phyloP scores from a whole-genome alignment of 2,329 filamentous ascomycete genomes.

The Ophiognomonia clavigignenti-juglandacearum region DNA sequence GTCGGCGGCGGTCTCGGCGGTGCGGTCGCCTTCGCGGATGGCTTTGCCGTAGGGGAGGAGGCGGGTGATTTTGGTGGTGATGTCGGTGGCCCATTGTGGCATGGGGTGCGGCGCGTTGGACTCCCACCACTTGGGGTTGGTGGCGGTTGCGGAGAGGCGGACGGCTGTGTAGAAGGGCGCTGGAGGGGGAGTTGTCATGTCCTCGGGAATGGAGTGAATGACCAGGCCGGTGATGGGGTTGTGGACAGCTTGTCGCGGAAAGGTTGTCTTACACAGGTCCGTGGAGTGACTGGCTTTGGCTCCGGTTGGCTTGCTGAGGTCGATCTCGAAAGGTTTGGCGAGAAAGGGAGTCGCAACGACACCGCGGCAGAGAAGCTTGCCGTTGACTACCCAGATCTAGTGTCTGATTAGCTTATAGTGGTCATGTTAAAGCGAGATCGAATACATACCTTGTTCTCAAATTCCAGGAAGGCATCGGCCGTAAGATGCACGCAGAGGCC shows the following conservation, averaged over 20 bases:
- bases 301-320: slow-evolving; percentile 25
- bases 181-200: slow-evolving; percentile 23
- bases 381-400: slow-evolving; percentile 38
- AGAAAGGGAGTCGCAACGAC: slow-evolving; percentile 48
- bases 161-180: slow-evolving; percentile 47
- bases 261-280: slow-evolving; percentile 41
- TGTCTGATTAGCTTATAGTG: not conserved
- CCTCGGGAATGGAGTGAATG: slow-evolving; percentile 33
- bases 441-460: slow-evolving; percentile 45
- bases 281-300: slow-evolving; percentile 32
- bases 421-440: no score
- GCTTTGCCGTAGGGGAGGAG: slow-evolving; percentile 41
- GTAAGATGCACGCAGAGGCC: slow-evolving; percentile 47
- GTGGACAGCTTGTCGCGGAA: slow-evolving; percentile 26
- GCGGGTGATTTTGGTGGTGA: slow-evolving; percentile 38
- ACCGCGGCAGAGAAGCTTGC: slow-evolving; percentile 41
- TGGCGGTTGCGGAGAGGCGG: slow-evolving; percentile 46
- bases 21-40: slow-evolving; percentile 31
- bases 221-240: slow-evolving; percentile 49
- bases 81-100: slow-evolving; percentile 44
- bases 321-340: slow-evolving; percentile 46
- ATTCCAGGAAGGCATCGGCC: slow-evolving; percentile 50
- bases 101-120: slow-evolving; percentile 32
- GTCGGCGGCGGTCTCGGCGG: slow-evolving; percentile 26
- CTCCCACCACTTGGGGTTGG: slow-evolving; percentile 47